Percentiles rank a stretch among this genome's conserved stretches.
Evolutionary conservation across 352 stramenopile species (phyloP).

Genomic region (Hyphochytrium catenoides): DNA sequence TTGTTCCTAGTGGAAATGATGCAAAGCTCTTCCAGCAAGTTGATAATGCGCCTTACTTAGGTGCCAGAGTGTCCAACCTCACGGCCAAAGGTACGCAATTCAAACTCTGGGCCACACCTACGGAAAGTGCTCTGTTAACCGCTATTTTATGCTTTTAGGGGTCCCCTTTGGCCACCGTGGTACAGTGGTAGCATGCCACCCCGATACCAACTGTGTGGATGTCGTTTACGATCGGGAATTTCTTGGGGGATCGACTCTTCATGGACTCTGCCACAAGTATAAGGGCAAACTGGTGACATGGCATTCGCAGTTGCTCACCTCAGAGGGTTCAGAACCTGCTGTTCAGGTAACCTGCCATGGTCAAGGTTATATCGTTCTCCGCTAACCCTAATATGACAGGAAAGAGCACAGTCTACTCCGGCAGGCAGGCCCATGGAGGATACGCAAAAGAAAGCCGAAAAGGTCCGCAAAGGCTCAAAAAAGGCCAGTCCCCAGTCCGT

Average conservation of each 20-base stretch:
- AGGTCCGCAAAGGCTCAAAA: too few species aligned
- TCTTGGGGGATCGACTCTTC: constrained; percentile 81
- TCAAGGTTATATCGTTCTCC: too few species aligned
- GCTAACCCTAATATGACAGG: too few species aligned
- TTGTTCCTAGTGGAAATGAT: constrained; percentile 36
- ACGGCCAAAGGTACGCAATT: constrained; percentile 62
- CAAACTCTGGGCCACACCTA: too few species aligned
- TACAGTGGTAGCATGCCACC: constrained; percentile 91
- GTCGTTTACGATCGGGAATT: constrained; percentile 92
- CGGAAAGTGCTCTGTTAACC: too few species aligned
- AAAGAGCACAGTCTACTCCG: too few species aligned
- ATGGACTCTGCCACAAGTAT: constrained; percentile 81
- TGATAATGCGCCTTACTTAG: constrained; percentile 56
- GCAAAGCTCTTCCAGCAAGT: constrained; percentile 28
- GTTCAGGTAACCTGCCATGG: too few species aligned
- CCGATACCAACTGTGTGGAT: constrained; percentile 87
- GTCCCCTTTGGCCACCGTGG: constrained; percentile 89
- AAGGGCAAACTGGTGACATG: constrained; percentile 83
- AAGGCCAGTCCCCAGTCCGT: too few species aligned
- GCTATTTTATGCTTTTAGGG: too few species aligned
- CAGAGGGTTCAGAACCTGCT: too few species aligned
- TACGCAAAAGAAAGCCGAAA: too few species aligned
- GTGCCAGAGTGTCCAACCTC: constrained; percentile 94
- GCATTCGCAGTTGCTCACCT: constrained; percentile 58
- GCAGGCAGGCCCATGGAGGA: too few species aligned